Conservation (phyloP, 306 rosid genomes). For the Quercus cerris region DNA sequence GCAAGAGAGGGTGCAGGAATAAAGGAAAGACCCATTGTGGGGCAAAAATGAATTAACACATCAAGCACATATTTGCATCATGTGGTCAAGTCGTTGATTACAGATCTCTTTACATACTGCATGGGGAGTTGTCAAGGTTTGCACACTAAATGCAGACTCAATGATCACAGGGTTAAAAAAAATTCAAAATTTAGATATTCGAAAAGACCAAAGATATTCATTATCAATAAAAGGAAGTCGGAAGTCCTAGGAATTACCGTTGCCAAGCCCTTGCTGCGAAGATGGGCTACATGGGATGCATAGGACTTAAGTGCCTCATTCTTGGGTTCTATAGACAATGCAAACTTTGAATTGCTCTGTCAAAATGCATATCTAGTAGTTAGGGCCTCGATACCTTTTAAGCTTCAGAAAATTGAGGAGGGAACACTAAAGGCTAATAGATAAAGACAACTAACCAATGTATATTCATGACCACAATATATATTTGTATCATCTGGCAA, state of each 20-base stretch:
- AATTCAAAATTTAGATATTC: neutral
- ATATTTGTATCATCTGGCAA: slow-evolving; percentile 78
- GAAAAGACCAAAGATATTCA: neutral
- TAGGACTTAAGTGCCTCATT: slow-evolving; percentile 84
- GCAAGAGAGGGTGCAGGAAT: no score
- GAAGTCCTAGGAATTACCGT: slow-evolving; percentile 52
- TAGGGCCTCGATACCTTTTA: slow-evolving; percentile 11
- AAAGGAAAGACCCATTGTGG: neutral
- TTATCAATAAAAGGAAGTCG: neutral
- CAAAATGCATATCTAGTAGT: slow-evolving; percentile 26
- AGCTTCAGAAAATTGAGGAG: slow-evolving; percentile 2
- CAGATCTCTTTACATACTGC: neutral
- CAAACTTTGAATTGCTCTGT: slow-evolving; percentile 88
- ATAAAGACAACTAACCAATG: slow-evolving; percentile 55
- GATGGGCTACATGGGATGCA: slow-evolving; percentile 64
- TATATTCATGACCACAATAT: slow-evolving; percentile 86
- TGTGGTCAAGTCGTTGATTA: neutral
- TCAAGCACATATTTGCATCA: neutral
- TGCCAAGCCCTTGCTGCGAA: slow-evolving; percentile 76
- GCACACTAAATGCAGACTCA: neutral
- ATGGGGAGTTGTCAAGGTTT: neutral
- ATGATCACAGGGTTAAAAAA: neutral
- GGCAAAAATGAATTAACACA: neutral
- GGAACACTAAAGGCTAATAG: slow-evolving; percentile 7
- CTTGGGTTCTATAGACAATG: slow-evolving; percentile 78